phyloP scores from a whole-genome alignment of 768 basidiomycete species.

The Favolaschia claudopus region DNA sequence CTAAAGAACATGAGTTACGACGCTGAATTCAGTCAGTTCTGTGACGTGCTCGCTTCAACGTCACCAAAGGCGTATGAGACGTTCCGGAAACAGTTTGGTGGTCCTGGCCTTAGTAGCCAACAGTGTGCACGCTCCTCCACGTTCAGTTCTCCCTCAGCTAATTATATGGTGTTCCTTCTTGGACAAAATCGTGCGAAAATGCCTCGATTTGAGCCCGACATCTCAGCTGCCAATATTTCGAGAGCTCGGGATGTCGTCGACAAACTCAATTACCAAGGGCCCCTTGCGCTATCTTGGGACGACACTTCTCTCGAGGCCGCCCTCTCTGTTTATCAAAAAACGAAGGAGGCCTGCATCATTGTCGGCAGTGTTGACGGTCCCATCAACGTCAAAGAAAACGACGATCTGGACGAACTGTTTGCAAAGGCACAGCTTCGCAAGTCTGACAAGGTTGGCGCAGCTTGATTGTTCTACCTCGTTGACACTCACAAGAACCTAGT shows the following conservation, averaged over 20 bases:
- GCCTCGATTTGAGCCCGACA: conserved; percentile 18
- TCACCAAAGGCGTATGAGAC: conserved; percentile 23
- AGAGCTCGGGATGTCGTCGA: neutral
- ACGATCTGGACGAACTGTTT: conserved; percentile 16
- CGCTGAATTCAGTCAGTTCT: conserved; percentile 15
- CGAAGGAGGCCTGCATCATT: conserved; percentile 9
- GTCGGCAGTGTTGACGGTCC: conserved; percentile 18
- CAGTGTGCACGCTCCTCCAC: no score
- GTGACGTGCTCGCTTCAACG: conserved; percentile 14
- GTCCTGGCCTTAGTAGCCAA: conserved; percentile 14
- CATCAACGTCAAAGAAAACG: conserved; percentile 1
- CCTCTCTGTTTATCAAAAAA: conserved; percentile 13
- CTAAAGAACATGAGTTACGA: conserved; percentile 24
- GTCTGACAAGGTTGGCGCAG: conserved; percentile 28
- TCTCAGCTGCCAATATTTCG: conserved; percentile 6
- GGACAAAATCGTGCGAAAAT: neutral
- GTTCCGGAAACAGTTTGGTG: conserved; percentile 19
- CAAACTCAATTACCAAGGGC: conserved; percentile 14
- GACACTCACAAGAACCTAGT: neutral
- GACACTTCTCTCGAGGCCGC: conserved; percentile 25
- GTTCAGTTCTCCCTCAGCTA: no score
- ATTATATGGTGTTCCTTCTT: no score
- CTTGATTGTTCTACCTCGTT: neutral
- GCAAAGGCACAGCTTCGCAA: conserved; percentile 6
- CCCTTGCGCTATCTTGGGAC: conserved; percentile 23